phyloP scores from a whole-genome alignment of 306 rosid genomes.

The Acacia acuminata region DNA sequence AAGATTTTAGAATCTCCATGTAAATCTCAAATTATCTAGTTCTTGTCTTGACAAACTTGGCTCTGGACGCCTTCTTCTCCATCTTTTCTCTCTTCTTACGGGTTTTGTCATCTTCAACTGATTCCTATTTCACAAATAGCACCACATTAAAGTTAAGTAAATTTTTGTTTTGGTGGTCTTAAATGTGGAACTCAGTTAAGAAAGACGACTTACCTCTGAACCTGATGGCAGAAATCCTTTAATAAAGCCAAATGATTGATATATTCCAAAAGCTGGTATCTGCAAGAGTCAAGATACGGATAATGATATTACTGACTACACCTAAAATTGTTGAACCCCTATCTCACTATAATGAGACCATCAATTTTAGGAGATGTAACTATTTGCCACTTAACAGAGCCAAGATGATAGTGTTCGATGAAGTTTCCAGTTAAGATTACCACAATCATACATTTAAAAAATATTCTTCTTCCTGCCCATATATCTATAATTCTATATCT shows the following conservation, averaged over 20 bases:
- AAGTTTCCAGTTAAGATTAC: not conserved
- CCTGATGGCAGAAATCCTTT: slow-evolving; percentile 67
- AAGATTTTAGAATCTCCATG: not conserved
- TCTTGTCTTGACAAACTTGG: slow-evolving; percentile 74
- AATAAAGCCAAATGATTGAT: slow-evolving; percentile 77
- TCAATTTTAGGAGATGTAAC: not conserved
- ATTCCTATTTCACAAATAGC: slow-evolving; percentile 51
- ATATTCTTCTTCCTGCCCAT: not conserved
- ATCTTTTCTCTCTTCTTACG: slow-evolving; percentile 94
- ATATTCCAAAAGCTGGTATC: slow-evolving; percentile 90
- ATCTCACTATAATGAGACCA: not conserved
- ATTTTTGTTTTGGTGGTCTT: not conserved
- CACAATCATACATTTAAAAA: not conserved
- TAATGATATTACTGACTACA: slow-evolving; percentile 12
- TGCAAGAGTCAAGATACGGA: slow-evolving; percentile 35
- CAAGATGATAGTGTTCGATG: not conserved
- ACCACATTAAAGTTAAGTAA: slow-evolving; percentile 21
- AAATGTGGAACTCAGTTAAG: slow-evolving; percentile 4
- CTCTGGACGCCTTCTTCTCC: slow-evolving; percentile 90
- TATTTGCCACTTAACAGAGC: not conserved
- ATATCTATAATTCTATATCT: no score
- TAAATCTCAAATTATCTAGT: slow-evolving; percentile 46
- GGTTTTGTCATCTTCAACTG: slow-evolving; percentile 80
- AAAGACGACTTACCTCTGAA: slow-evolving; percentile 59
- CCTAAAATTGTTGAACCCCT: not conserved